A percentile compares a stretch with the other conserved stretches of the same genome.
Conservation (phyloP, 1,284 basidiomycete species). For the Heterobasidion parviporum region DNA sequence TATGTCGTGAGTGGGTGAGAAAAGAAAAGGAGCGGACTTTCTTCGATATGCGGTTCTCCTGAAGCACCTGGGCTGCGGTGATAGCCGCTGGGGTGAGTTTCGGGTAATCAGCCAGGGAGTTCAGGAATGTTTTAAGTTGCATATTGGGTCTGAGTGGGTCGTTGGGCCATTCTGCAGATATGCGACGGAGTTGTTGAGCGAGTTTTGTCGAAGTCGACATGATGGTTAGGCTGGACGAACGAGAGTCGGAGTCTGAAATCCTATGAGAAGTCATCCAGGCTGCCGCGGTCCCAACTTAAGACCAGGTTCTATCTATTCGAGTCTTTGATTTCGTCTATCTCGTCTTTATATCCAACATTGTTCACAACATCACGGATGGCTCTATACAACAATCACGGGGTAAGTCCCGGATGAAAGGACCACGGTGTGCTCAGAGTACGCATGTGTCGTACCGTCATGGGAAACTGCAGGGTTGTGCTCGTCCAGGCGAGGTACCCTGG, state of each 20-base stretch:
- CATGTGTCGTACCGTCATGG: no score
- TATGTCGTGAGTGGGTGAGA: constrained; percentile 6
- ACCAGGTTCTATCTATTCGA: no score
- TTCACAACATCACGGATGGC: no score
- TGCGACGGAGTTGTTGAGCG: constrained; percentile 38
- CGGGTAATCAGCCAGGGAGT: constrained; percentile 59
- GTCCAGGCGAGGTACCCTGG: no score
- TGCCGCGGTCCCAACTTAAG: no score
- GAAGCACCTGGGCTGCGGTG: constrained; percentile 42
- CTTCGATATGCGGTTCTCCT: constrained; percentile 44
- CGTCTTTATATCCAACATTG: no score
- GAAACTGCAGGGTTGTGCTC: no score
- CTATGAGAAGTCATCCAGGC: neutral
- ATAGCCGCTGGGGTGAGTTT: constrained; percentile 53
- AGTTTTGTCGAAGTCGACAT: constrained; percentile 30
- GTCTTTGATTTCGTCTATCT: no score
- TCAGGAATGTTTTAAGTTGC: constrained; percentile 57
- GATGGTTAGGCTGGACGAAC: neutral
- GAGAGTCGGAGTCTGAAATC: neutral
- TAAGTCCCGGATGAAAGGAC: no score
- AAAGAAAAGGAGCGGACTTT: constrained; percentile 37
- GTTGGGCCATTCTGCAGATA: constrained; percentile 51
- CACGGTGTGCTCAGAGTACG: no score
- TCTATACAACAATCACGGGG: no score
- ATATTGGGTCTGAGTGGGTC: constrained; percentile 70